These are phyloP conservation scores for Euphorbia celastroides DNA, from an alignment of 441 rosid species.

Conservation along the genomic window DNA sequence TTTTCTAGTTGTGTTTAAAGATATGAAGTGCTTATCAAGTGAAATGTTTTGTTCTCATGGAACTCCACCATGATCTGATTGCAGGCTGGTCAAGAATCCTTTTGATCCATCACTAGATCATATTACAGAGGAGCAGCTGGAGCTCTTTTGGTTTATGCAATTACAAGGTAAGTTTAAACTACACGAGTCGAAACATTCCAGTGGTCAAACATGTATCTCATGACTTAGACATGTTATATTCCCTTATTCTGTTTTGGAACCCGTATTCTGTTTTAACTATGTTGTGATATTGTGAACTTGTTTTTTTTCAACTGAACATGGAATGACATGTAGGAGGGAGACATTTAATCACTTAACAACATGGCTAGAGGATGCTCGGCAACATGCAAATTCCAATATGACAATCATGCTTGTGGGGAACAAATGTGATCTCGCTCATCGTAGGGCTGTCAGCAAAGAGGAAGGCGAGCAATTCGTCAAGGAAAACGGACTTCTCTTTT, in stretches of 20 bases:
- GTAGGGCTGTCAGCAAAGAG: constrained; percentile 84
- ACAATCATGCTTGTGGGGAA: constrained; percentile 92
- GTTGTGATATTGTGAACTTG: not conserved
- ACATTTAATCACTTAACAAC: constrained; percentile 92
- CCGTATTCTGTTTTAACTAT: not conserved
- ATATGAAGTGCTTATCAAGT: too few relatives aligned
- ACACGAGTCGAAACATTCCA: too few relatives aligned
- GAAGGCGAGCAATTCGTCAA: constrained; percentile 93
- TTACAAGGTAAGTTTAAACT: constrained; percentile 78
- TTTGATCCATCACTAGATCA: constrained; percentile 87
- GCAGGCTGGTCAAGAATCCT: constrained; percentile 94
- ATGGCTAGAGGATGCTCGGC: constrained; percentile 94
- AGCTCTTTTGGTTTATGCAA: constrained; percentile 88
- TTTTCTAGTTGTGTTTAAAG: too few relatives aligned
- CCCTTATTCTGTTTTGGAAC: too few relatives aligned
- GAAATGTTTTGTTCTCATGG: too few relatives aligned
- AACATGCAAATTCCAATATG: constrained; percentile 92
- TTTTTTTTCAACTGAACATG: constrained; percentile 3
- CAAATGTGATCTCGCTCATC: constrained; percentile 85
- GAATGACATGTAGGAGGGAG: constrained; percentile 55
- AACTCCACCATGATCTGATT: constrained; percentile 1
- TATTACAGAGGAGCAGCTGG: constrained; percentile 95
- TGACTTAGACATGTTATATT: too few relatives aligned
- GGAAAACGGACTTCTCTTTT: constrained; percentile 84
- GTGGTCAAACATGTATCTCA: too few relatives aligned